These are phyloP conservation scores for Plectosphaerella cucumerina DNA, from an alignment of 2,329 filamentous ascomycete genomes.

Conservation along the genomic window DNA sequence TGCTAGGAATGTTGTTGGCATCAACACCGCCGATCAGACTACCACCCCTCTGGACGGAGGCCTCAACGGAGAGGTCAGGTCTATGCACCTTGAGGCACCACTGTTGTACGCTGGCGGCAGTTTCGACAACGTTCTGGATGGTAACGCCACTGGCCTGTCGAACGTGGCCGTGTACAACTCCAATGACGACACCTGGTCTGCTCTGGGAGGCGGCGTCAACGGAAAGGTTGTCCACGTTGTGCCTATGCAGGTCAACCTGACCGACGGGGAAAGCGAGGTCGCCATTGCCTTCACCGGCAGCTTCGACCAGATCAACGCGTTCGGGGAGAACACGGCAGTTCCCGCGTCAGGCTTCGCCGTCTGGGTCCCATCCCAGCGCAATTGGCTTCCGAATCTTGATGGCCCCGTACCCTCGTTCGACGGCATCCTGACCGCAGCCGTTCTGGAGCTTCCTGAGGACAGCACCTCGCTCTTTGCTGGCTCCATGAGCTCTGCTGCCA, in stretches of 20 bases:
- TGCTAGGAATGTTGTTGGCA: conserved; percentile 72
- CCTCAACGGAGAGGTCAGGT: conserved; percentile 72
- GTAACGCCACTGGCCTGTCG: conserved; percentile 59
- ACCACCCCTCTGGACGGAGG: conserved; percentile 64
- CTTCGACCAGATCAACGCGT: conserved; percentile 70
- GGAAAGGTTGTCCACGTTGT: conserved; percentile 73
- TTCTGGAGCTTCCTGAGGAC: conserved; percentile 57
- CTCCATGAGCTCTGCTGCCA: conserved; percentile 71
- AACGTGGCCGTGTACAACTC: conserved; percentile 76
- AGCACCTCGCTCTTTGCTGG: conserved; percentile 73
- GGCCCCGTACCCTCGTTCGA: conserved; percentile 60
- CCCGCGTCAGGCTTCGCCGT: conserved; percentile 74
- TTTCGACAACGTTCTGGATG: conserved; percentile 70
- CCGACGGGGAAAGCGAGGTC: conserved; percentile 60
- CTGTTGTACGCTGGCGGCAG: conserved; percentile 77
- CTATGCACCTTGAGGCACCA: conserved; percentile 63
- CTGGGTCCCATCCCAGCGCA: conserved; percentile 81
- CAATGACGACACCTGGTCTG: conserved; percentile 63
- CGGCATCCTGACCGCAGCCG: conserved; percentile 67
- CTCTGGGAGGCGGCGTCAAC: conserved; percentile 82
- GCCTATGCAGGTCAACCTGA: conserved; percentile 75
- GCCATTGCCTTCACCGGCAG: conserved; percentile 77
- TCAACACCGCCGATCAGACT: conserved; percentile 59
- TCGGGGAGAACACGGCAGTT: conserved; percentile 57
- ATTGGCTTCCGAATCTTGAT: conserved; percentile 83